Percentiles rank a stretch among this genome's conserved stretches.
These are phyloP conservation scores for Inonotus hispidus DNA, from an alignment of 1,284 basidiomycete genomes.

Conservation along the genomic window DNA sequence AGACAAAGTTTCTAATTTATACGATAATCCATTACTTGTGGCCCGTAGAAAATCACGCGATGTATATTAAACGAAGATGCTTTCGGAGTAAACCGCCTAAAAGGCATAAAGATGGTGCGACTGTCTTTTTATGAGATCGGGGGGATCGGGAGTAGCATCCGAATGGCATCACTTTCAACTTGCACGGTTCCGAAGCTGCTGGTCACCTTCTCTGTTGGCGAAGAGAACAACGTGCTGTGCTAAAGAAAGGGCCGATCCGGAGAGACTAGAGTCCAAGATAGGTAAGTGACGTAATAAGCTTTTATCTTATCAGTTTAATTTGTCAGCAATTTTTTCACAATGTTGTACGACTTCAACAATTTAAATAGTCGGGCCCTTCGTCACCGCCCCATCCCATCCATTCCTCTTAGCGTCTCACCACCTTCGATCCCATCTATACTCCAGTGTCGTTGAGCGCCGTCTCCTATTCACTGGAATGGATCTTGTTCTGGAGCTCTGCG, in stretches of 20 bases:
- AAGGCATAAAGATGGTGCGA: background rate
- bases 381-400: background rate
- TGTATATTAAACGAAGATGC: background rate
- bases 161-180: background rate
- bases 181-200: background rate
- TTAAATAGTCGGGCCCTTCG: background rate
- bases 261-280: background rate
- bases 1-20: too few species aligned
- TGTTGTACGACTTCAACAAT: background rate
- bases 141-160: background rate
- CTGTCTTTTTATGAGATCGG: background rate
- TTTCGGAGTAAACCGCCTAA: background rate
- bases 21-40: too few species aligned
- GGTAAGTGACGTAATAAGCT: background rate
- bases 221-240: too few species aligned
- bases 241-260: background rate
- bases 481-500: conserved; percentile 65
- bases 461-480: conserved; percentile 56
- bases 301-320: background rate
- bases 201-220: background rate
- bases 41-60: background rate
- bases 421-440: background rate
- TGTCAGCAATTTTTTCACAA: background rate
- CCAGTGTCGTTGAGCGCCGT: background rate
- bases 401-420: background rate